Base-by-base conservation (phyloP, 495 filamentous ascomycete genomes). In the Penicillium daleae region DNA sequence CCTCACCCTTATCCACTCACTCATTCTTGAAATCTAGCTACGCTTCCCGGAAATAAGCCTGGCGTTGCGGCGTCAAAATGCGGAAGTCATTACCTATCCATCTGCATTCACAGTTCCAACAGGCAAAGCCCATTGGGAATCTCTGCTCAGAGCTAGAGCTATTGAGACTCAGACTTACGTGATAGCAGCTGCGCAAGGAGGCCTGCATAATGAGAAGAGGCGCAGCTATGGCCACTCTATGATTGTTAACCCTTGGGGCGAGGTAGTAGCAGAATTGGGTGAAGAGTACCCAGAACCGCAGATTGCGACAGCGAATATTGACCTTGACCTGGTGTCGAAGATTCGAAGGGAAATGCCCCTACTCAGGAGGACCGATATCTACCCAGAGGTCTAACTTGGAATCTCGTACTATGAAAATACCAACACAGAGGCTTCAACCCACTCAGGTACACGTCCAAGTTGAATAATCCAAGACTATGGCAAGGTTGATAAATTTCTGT, bases 101-200 rank as follows among this genome's bases (percentile, higher is more conserved):
- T 92, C 89, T 1, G 94, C 95, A 17, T 98, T 97, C 71, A 97
- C 93, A 10, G 82, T 96, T 2, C 89, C 89, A 2, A 97, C 95
- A 0, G 94, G 95, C 0, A 78, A 78, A 50, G 92, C 90, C 8
- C 95, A 98, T 72, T 98, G 94, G 94, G 85, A 90, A 63, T 74
- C 83, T 0, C 75, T 98, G 1, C 76, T 98, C 8, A 80, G 90
- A 37, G 88, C 93, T 2, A 82, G 94, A 55, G 95, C 94, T 9
- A 92, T 98, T 56, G 95, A 98, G 76, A 93, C 89, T 0, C 93
- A 97, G 71, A 82, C 83, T 3, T 98, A 89, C 78, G 89, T 97
- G 12, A 74, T 98, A 61, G 94, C 93, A 13, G 90, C 95, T 0
- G 95, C 95, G 4, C 94, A 97, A 71, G 86, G 87, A 29, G 91